A percentile compares a stretch with the other conserved stretches of the same genome.
Evolutionary conservation across 2,329 filamentous ascomycete genomes (phyloP).

Genomic region (Calonectria pseudoturangicola): DNA sequence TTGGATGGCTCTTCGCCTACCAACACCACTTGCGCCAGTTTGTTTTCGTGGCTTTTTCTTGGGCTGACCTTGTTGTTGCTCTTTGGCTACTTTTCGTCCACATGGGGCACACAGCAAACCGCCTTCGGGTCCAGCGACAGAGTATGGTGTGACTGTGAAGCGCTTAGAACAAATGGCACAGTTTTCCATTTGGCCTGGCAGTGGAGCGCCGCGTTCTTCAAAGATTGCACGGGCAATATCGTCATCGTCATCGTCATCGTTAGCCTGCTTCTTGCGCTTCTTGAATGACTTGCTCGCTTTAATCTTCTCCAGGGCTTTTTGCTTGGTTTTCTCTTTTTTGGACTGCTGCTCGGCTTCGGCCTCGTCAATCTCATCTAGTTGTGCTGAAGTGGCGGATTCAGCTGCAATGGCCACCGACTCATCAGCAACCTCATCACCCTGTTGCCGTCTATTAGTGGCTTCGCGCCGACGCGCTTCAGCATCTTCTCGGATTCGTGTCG

Average conservation of each 20-base stretch:
- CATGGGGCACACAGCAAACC: constrained; percentile 91
- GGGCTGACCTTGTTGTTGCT: constrained; percentile 65
- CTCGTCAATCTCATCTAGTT: constrained; percentile 43
- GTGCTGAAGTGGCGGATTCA: constrained; percentile 51
- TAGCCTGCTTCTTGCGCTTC: constrained; percentile 66
- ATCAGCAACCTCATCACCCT: constrained; percentile 49
- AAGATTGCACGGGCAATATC: constrained; percentile 70
- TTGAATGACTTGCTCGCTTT: constrained; percentile 76
- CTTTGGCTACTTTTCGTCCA: constrained; percentile 82
- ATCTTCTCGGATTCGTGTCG: constrained; percentile 71
- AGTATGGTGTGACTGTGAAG: constrained; percentile 95
- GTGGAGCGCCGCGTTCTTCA: constrained; percentile 68
- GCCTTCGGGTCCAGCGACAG: constrained; percentile 86
- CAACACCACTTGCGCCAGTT: constrained; percentile 71
- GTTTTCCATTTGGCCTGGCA: constrained; percentile 92
- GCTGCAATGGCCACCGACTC: constrained; percentile 43
- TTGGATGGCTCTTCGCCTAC: constrained; percentile 83
- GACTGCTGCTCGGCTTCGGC: constrained; percentile 49
- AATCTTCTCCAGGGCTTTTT: constrained; percentile 76
- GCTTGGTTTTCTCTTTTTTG: constrained; percentile 65
- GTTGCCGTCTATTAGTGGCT: constrained; percentile 50
- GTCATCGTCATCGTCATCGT: constrained; percentile 68
- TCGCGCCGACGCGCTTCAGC: constrained; percentile 69
- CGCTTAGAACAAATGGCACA: constrained; percentile 90
- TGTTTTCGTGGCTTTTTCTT: constrained; percentile 69